These are phyloP conservation scores for Tricholoma hemisulphureum DNA, from an alignment of 768 basidiomycete species.

Conservation along the genomic window DNA sequence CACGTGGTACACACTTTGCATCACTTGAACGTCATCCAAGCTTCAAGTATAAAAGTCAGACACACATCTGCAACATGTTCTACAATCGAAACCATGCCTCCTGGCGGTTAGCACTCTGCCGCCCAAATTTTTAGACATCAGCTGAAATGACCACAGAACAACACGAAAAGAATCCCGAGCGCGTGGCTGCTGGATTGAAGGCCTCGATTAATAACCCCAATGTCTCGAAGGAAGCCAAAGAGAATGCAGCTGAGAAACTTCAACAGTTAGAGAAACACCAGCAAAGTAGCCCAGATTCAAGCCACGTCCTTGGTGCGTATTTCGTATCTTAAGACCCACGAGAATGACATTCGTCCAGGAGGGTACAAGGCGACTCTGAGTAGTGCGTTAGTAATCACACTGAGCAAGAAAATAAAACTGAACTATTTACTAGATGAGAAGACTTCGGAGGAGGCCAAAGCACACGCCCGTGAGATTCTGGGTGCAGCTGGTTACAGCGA, in stretches of 20 bases:
- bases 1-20: constrained; percentile 13
- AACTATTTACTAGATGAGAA: constrained; percentile 34
- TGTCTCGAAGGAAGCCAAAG: constrained; percentile 52
- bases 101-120: constrained; percentile 2
- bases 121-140: neutral
- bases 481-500: constrained; percentile 24
- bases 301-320: constrained; percentile 13
- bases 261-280: constrained; percentile 21
- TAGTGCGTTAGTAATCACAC: constrained; percentile 28
- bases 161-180: constrained; percentile 37
- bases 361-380: constrained; percentile 52
- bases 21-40: constrained; percentile 7
- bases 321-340: neutral
- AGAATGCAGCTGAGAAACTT: constrained; percentile 43
- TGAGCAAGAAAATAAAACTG: neutral
- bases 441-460: constrained; percentile 49
- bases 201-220: constrained; percentile 55
- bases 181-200: constrained; percentile 55
- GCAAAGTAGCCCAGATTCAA: neutral
- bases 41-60: constrained; percentile 3
- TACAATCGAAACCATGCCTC: constrained; percentile 4
- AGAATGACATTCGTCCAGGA: constrained; percentile 21
- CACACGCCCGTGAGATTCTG: constrained; percentile 54
- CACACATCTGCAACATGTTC: neutral
- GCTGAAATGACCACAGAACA: constrained; percentile 4